Base-by-base conservation (phyloP, 371 early-diverging fungal genomes). In the Circinella umbellata region DNA sequence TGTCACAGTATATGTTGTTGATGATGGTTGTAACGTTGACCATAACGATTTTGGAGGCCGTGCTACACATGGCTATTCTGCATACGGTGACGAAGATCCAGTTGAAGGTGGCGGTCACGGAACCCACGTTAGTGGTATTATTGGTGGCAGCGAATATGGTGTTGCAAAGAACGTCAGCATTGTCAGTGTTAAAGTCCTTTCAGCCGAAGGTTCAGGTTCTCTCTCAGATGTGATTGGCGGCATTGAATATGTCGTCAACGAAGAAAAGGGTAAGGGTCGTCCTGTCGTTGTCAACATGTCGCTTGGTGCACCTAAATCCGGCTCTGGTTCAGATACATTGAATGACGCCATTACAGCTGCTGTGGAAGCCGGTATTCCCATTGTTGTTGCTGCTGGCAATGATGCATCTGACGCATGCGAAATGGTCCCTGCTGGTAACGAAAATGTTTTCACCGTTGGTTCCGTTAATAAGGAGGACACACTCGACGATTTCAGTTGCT, bases 141-240 rank as follows among this genome's bases (percentile, higher is more conserved):
- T 94, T 69, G 96, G 84, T 46, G 90, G 93, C 37, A 85, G 77
- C 38, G 87, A 81, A 1, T 92, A 85, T 76, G 98, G 97, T 73
- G 92, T 98, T 49, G 95, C 97, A 67, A 96, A 96, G 76, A 93
- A 95, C 70, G 92, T 87, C 49, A 88, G 76, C 27, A 61, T 98
- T 27, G 84, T 95, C 49, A 92, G 92, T 67, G 95, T 96, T 59
- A 94, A 96, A 80, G 96, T 97, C 14, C 80, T 98, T 17, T 78
- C 86, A 70, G 72, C 76, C 27, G 67, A 76, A 14, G 94, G 96
- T 18, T 73, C 72, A 17, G 95, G 96, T 18, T 78, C 88, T 11
- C 83, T 84, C 66, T 85, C 89, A 3, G 87, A 81, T 61, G 84
- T 95, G 17, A 80, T 94, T 48, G 83, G 83, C 37, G 96, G 93